Evolutionary conservation across 2,329 filamentous ascomycete species (phyloP).

Genomic region (Emericellopsis atlantica): DNA sequence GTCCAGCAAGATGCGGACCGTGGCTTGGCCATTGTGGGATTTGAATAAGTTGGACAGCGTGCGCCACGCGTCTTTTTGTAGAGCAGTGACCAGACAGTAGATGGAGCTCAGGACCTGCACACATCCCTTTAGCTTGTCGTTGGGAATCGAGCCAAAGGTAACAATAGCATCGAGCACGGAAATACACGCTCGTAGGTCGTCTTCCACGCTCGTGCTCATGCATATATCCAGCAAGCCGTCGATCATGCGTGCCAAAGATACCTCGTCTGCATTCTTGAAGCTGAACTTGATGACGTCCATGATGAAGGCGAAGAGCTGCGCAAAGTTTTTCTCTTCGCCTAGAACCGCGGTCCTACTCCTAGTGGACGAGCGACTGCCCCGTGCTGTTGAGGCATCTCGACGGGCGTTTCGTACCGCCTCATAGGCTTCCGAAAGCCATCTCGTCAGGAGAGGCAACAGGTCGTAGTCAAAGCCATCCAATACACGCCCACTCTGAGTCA

Average conservation of each 20-base stretch:
- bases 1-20: constrained; percentile 52
- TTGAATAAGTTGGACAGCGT: constrained; percentile 58
- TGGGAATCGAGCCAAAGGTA: constrained; percentile 59
- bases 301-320: constrained; percentile 51
- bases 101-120: constrained; percentile 62
- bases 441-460: constrained; percentile 47
- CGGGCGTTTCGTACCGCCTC: constrained; percentile 37
- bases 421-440: constrained; percentile 47
- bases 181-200: constrained; percentile 56
- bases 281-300: constrained; percentile 65
- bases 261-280: constrained; percentile 53
- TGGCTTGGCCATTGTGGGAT: constrained; percentile 61
- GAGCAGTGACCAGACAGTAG: constrained; percentile 48
- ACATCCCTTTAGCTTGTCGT: constrained; percentile 47
- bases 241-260: constrained; percentile 48
- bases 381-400: constrained; percentile 26
- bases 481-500: constrained; percentile 49
- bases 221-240: constrained; percentile 53
- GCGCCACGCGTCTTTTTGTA: constrained; percentile 56
- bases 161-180: constrained; percentile 57
- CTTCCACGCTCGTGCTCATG: constrained; percentile 49
- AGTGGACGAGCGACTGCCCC: constrained; percentile 20
- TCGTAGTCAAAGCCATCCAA: constrained; percentile 57
- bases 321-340: constrained; percentile 49
- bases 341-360: constrained; percentile 23